Base-by-base conservation (phyloP, 2,329 filamentous ascomycete genomes). In the Erysiphe pulchra region DNA sequence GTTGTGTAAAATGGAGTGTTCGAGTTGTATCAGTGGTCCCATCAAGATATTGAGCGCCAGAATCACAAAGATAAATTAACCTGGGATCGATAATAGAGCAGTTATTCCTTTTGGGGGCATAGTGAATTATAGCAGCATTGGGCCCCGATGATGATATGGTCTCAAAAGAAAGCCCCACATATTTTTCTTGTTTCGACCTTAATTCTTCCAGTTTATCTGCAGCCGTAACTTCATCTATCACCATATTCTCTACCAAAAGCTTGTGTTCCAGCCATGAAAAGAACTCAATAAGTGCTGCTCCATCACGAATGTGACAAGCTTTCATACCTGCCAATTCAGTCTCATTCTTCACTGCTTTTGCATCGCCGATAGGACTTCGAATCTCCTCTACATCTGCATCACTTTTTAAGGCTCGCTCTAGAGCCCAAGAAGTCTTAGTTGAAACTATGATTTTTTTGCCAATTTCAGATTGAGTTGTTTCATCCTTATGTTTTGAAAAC, bases 211-310 rank as follows among this genome's bases (percentile, higher is more conserved):
- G 69, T 63, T 92, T 92, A 59, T 94, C 83, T 14, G 86, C 85
- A n/a, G 74, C 90, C 52, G 82, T 70, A 2, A 94, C 84, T 59
- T 98, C 90, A 56, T 95, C 85, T 8, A 98, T 62, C 4, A 65
- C 70, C 1, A 70, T 70, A 50, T 80, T 79, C 59, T 87, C 77
- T 52, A 69, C 73, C 48, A 82, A 59, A 20, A 98, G 66, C 57
- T 94, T 79, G 55, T 94, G 73, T 60, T 98, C 90, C 3, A 98
- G 70, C 90, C 90, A 98, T 12, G 90, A 84, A 60, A 98, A 94
- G 60, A 85, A 98, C 58, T 93, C 77, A 47, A 75, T 86, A 49
- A 95, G 62, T 1, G 90, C 87, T 42, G 84, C 85, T 42, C 90
- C 90, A 56, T 98, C 90, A 51, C 90, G 76, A 53, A 95, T 75